Conservation (phyloP, 2,329 filamentous ascomycete genomes). For the Emmonsia crescens region DNA sequence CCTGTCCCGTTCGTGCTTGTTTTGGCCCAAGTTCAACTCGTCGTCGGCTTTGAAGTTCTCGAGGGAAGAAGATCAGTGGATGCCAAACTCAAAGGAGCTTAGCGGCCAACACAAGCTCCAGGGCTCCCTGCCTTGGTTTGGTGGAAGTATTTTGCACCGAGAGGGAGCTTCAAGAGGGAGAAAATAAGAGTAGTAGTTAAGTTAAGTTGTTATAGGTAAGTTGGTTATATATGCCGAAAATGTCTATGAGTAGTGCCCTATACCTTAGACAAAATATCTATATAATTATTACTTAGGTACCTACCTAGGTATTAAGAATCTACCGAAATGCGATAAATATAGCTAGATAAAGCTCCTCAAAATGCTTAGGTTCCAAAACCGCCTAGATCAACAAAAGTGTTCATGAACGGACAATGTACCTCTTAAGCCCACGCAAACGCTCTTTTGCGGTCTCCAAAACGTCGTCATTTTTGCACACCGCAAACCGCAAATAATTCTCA, state of each 20-base stretch:
- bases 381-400: neutral
- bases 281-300: too few relatives aligned
- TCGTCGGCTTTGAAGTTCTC: constrained; percentile 8
- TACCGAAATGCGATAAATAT: neutral
- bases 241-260: too few relatives aligned
- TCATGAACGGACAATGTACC: constrained; percentile 44
- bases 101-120: neutral
- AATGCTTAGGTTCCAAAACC: neutral
- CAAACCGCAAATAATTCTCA: constrained; percentile 88
- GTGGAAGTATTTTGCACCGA: neutral
- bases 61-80: neutral
- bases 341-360: neutral
- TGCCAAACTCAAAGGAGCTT: constrained; percentile 4
- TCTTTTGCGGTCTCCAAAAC: constrained; percentile 71
- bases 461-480: constrained; percentile 89
- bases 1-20: neutral
- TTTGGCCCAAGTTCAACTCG: constrained; percentile 7
- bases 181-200: neutral
- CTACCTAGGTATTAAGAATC: neutral
- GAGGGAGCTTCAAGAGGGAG: neutral
- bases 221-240: neutral
- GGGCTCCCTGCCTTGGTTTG: too few relatives aligned
- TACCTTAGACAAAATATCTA: neutral
- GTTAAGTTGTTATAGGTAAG: neutral
- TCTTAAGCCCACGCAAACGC: constrained; percentile 59